Percentiles rank a stretch among this genome's conserved stretches.
phyloP scores from a whole-genome alignment of 2,329 filamentous ascomycete genomes.

The Aspergillus quadrilineatus region DNA sequence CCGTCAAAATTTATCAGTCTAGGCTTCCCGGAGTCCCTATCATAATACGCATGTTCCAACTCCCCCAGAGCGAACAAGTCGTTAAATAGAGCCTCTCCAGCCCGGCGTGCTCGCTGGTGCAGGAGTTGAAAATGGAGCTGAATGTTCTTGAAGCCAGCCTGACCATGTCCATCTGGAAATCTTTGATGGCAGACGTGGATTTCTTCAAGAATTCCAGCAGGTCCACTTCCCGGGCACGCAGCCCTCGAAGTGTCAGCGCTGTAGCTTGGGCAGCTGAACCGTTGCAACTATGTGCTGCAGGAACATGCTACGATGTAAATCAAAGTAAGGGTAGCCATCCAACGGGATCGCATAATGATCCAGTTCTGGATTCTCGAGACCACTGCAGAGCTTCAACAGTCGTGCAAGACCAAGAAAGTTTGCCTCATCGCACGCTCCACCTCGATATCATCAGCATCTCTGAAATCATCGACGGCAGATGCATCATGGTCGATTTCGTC shows the following conservation, averaged over 20 bases:
- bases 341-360: conserved; percentile 1
- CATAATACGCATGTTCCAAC: too few relatives aligned
- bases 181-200: not conserved
- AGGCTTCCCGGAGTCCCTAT: too few relatives aligned
- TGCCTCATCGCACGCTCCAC: not conserved
- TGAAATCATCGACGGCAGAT: not conserved
- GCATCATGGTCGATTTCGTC: not conserved
- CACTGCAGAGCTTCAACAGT: not conserved
- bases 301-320: not conserved
- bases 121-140: conserved; percentile 8
- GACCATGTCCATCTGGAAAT: not conserved
- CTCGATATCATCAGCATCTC: not conserved
- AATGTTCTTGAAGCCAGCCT: not conserved
- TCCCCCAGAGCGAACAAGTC: not conserved
- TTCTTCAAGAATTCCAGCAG: conserved; percentile 3
- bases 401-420: too few relatives aligned
- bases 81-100: conserved; percentile 1
- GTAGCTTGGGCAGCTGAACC: not conserved
- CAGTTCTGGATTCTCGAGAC: conserved; percentile 5
- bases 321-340: not conserved
- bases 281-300: conserved; percentile 1
- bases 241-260: not conserved
- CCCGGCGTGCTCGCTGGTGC: not conserved
- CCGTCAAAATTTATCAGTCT: too few relatives aligned
- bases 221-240: not conserved